phyloP scores from a whole-genome alignment of 2,329 filamentous ascomycete genomes.

The Trichoderma koningii region DNA sequence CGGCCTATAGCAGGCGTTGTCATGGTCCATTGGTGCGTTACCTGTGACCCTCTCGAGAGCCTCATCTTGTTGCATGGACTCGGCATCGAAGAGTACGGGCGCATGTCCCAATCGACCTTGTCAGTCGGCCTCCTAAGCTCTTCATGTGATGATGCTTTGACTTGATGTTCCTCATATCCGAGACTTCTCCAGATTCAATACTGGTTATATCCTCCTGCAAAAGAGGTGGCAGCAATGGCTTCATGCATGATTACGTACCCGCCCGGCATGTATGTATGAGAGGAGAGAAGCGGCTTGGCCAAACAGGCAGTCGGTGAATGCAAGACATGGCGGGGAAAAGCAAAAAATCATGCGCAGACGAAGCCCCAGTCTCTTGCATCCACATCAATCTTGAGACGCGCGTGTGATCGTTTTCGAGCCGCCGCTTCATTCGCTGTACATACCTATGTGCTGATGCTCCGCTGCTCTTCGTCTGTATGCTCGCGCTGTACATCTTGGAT shows the following conservation, averaged over 20 bases:
- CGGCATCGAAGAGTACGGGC: too few relatives aligned
- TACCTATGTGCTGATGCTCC: constrained; percentile 4
- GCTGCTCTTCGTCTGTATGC: constrained; percentile 11
- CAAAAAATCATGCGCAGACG: neutral
- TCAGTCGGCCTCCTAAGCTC: too few relatives aligned
- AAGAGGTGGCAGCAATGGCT: too few relatives aligned
- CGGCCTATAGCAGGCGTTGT: too few relatives aligned
- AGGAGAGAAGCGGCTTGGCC: neutral
- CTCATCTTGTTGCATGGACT: too few relatives aligned
- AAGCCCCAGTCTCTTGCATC: constrained; percentile 5
- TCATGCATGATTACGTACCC: constrained; percentile 10
- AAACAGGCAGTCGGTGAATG: constrained; percentile 20
- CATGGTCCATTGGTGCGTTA: too few relatives aligned
- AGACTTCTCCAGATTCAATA: too few relatives aligned
- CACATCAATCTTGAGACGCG: neutral
- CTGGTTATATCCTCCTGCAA: neutral
- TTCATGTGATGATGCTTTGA: too few relatives aligned
- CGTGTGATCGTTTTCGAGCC: neutral
- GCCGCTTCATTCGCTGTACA: neutral
- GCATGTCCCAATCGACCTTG: too few relatives aligned
- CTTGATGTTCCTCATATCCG: too few relatives aligned
- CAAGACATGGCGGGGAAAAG: neutral
- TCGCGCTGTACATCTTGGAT: constrained; percentile 6
- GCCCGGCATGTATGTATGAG: neutral
- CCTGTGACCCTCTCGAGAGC: too few relatives aligned